Conservation (phyloP, 176 grass and related monocot species). For the Oryza officinalis region DNA sequence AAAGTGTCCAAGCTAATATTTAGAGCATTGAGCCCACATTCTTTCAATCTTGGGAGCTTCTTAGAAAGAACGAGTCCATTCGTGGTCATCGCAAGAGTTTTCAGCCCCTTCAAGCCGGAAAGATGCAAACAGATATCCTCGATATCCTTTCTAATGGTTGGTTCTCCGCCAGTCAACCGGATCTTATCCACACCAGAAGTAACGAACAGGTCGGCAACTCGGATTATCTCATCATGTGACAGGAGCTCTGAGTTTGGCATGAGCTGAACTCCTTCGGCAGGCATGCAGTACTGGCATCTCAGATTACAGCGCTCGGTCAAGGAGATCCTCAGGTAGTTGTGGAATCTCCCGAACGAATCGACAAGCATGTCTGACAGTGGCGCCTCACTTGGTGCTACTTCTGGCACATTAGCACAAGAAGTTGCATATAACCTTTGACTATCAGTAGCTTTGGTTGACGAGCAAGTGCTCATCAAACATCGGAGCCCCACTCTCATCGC, state of each 20-base stretch:
- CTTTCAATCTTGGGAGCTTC: slow-evolving; percentile 88
- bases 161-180: slow-evolving; percentile 82
- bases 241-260: slow-evolving; percentile 71
- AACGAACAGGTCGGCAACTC: slow-evolving; percentile 69
- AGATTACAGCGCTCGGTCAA: slow-evolving; percentile 86
- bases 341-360: slow-evolving; percentile 89
- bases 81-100: slow-evolving; percentile 91
- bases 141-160: slow-evolving; percentile 85
- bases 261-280: slow-evolving; percentile 76
- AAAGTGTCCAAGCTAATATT: slow-evolving; percentile 98
- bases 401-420: slow-evolving; percentile 41
- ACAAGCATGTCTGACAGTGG: slow-evolving; percentile 61
- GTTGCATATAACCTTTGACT: slow-evolving; percentile 35
- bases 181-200: slow-evolving; percentile 89
- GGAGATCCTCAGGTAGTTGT: slow-evolving; percentile 84
- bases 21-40: slow-evolving; percentile 80
- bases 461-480: not conserved
- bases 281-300: slow-evolving; percentile 93
- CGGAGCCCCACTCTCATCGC: slow-evolving; percentile 30
- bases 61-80: slow-evolving; percentile 81
- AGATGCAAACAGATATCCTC: slow-evolving; percentile 89
- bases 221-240: slow-evolving; percentile 69
- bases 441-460: slow-evolving; percentile 4
- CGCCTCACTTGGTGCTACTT: slow-evolving; percentile 28
- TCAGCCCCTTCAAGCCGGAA: slow-evolving; percentile 73